Base-by-base conservation (phyloP, 2,329 filamentous ascomycete genomes). In the Diplodia sapinea region DNA sequence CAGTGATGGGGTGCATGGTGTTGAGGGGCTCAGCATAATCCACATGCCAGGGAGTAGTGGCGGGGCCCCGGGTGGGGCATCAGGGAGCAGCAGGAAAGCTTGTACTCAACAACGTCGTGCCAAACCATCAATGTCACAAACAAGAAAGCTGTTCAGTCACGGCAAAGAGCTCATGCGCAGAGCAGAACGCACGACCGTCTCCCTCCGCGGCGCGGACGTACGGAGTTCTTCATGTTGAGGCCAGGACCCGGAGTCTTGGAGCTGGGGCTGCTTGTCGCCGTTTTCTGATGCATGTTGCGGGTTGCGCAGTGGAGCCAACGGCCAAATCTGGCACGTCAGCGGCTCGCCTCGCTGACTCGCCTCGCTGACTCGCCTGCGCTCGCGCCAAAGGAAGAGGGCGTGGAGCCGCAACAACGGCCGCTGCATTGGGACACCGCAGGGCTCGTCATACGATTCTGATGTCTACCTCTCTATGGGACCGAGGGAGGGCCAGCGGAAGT, bases 361-460 rank as follows among this genome's bases (percentile, higher is more conserved):
- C 47, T 33, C n/a, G n/a, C n/a, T 63, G 59, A 63, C 59, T 63
- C 47, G 57, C 9, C 47, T 33, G 17, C n/a, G 57, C 26, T 62
- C 59, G 59, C 47, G 31, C 43, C 59, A 63, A 63, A 63, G 59
- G 47, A 63, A 26, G 26, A 49, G 13, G 38, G 43, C 56, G 54
- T 38, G 56, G 56, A 59, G 56, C 57, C 57, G 40, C 57, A 62
- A 62, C 29, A 62, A 62, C 57, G 40, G 56, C 38, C 38, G 40
- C 17, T 63, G 31, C 40, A 47, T 62, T 3, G 9, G 31, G 59
- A 63, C 43, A 51, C 59, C 47, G 59, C 43, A 36, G 59, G 23
- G 43, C 7, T 8, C 29, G 11, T 56, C 59, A 29, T 62, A 50
- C 43, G 57, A 50, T 43, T 31, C 6, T 15, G 40, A 36, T 33